Evolutionary conservation across 768 basidiomycete species (phyloP).

Genomic region (Chalciporus piperatus): DNA sequence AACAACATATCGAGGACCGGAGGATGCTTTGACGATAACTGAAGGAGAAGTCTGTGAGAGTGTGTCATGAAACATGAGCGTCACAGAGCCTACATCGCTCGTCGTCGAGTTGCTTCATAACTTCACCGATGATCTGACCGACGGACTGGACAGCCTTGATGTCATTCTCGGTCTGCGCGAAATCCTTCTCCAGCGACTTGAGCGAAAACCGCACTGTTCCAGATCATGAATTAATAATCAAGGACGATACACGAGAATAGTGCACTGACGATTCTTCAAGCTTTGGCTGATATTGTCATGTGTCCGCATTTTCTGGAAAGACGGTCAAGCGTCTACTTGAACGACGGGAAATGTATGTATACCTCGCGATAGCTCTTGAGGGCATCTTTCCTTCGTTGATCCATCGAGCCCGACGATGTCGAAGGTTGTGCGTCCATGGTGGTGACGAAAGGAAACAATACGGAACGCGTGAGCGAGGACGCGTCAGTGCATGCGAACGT

Average conservation of each 20-base stretch:
- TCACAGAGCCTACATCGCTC: constrained; percentile 75
- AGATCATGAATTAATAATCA: background rate
- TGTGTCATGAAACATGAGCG: background rate
- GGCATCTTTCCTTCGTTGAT: constrained; percentile 70
- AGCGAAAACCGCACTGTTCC: constrained; percentile 84
- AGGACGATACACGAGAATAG: background rate
- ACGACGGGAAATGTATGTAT: constrained; percentile 7
- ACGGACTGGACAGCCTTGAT: constrained; percentile 99
- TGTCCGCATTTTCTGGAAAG: constrained; percentile 82
- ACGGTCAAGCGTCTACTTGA: constrained; percentile 2
- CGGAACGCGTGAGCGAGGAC: constrained; percentile 19
- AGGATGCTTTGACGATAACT: constrained; percentile 99
- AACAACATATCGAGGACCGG: constrained; percentile 97
- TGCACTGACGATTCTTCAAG: constrained; percentile 80
- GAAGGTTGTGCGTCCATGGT: constrained; percentile 34
- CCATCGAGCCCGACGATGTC: constrained; percentile 59
- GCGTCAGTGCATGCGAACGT: constrained; percentile 20
- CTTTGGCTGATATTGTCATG: constrained; percentile 86
- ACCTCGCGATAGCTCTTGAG: constrained; percentile 78
- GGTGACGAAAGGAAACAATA: constrained; percentile 3
- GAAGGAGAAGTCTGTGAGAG: background rate
- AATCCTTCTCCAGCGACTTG: constrained; percentile 85
- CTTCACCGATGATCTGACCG: constrained; percentile 98
- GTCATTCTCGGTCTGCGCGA: constrained; percentile 95
- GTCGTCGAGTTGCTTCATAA: constrained; percentile 97